These are phyloP conservation scores for Russula brevipes DNA, from an alignment of 768 basidiomycete species.

Conservation along the genomic window DNA sequence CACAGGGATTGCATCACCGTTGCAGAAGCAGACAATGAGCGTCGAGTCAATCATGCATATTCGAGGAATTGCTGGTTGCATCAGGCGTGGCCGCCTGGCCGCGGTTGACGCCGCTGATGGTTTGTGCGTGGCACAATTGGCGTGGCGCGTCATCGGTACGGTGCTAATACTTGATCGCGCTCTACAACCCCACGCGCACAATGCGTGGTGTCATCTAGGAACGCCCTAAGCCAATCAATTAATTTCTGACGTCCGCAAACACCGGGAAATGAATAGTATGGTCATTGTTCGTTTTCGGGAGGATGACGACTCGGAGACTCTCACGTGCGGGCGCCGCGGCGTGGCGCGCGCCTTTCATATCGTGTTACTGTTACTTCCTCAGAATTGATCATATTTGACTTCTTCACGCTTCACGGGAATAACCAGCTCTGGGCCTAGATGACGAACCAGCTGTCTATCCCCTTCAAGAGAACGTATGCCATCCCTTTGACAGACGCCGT, in stretches of 20 bases:
- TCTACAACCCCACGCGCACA: not conserved
- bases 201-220: not conserved
- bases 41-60: not conserved
- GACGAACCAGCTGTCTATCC: slow-evolving; percentile 73
- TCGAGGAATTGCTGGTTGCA: not conserved
- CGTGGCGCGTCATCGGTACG: not conserved
- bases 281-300: too few relatives aligned
- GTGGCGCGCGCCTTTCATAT: too few relatives aligned
- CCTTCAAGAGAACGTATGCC: slow-evolving; percentile 64
- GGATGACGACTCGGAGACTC: too few relatives aligned
- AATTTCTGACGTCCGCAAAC: too few relatives aligned
- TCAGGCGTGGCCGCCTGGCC: not conserved
- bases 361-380: not conserved
- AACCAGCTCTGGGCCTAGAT: slow-evolving; percentile 35
- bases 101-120: not conserved
- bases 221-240: not conserved
- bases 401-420: not conserved
- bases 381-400: slow-evolving; percentile 1
- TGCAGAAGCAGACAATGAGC: not conserved
- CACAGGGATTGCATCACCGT: not conserved
- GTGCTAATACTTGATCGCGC: not conserved
- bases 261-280: too few relatives aligned
- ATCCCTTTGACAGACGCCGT: slow-evolving; percentile 51
- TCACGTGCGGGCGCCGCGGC: too few relatives aligned
- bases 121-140: not conserved